Evolutionary conservation across 352 stramenopile genomes (phyloP), one percentile per base, ranked within the genome.

Genomic region (Globisporangium abappressorium): DNA sequence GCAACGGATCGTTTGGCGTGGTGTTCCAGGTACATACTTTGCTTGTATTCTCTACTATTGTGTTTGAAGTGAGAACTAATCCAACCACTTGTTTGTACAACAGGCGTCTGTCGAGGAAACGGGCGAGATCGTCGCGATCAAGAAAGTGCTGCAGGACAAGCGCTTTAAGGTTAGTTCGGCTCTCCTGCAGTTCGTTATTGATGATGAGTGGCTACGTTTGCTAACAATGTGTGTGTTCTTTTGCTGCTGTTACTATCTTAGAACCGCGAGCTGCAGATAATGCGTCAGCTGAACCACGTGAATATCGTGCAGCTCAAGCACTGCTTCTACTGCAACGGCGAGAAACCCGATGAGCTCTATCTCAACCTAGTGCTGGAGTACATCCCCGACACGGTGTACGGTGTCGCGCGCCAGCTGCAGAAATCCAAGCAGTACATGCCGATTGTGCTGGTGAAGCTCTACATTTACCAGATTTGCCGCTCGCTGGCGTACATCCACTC

Each of bases 141-240:
- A 99, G 82, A 99, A 99, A 78, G 98, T 99, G 70, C 88, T 99
- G 30, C 98, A 99, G 73, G 98, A 99, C 80, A 99, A 99, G 75
- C 88, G 98, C 47, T 99, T 99, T 79, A 99, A 99, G 83, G 89
- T 96, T 33, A 2, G 69, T 26, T 12, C 15, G 6, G 53, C 38
- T 11, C 53, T 58, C 41, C 5, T 49, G 1, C 38, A 5, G 51
- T 36, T 33, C 22, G 5, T 34, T 22, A 6, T 26, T 57, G 14
- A 26, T 47, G 53, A 5, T 68, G 24, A 6, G 47, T 12, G 20
- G 14, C 18, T 22, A 55, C 26, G 2, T 41, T 49, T 43, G 34
- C 22, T 57, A 1, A 51, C 5, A 43, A 14, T 22, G n/a, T 58
- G 12, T 22, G 33, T 60, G 22, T 24, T 20, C 3, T 6, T 22